phyloP scores from a whole-genome alignment of 2,329 filamentous ascomycete species.

The Colletotrichum endophyticum region DNA sequence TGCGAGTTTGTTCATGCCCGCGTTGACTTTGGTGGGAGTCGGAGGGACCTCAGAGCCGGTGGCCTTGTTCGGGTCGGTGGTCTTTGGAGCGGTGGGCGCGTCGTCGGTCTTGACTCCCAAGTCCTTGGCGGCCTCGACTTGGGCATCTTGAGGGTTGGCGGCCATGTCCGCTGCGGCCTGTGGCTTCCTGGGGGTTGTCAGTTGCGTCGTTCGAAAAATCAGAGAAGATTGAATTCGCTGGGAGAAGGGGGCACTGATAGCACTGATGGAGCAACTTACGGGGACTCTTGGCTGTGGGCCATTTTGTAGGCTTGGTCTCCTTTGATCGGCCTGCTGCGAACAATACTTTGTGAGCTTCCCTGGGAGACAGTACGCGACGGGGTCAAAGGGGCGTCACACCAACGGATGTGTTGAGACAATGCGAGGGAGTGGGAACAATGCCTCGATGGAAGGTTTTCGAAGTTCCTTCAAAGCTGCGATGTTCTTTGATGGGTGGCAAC shows the following conservation, averaged over 20 bases:
- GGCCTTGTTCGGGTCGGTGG: not conserved
- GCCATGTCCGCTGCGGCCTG: not conserved
- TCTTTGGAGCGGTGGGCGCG: not conserved
- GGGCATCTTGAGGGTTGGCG: not conserved
- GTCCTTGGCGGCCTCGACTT: not conserved
- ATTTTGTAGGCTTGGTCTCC: not conserved
- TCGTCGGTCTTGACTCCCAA: not conserved
- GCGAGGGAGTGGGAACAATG: not conserved
- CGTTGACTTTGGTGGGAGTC: not conserved
- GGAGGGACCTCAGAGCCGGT: rapidly evolving
- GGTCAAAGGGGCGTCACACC: not conserved
- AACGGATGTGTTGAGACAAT: not conserved
- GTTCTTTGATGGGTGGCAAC: not conserved
- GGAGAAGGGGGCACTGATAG: too few relatives aligned
- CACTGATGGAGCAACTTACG: not conserved
- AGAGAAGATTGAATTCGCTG: not conserved
- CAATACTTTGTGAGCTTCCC: not conserved
- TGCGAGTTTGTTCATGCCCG: not conserved
- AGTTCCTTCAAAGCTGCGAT: not conserved
- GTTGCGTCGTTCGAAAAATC: not conserved
- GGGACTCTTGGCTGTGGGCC: not conserved
- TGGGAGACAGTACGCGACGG: not conserved
- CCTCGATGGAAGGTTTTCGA: not conserved
- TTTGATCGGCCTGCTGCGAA: not conserved
- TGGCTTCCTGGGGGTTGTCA: not conserved